phyloP scores from a whole-genome alignment of 176 grass and related monocot species.

The Otatea glauca region DNA sequence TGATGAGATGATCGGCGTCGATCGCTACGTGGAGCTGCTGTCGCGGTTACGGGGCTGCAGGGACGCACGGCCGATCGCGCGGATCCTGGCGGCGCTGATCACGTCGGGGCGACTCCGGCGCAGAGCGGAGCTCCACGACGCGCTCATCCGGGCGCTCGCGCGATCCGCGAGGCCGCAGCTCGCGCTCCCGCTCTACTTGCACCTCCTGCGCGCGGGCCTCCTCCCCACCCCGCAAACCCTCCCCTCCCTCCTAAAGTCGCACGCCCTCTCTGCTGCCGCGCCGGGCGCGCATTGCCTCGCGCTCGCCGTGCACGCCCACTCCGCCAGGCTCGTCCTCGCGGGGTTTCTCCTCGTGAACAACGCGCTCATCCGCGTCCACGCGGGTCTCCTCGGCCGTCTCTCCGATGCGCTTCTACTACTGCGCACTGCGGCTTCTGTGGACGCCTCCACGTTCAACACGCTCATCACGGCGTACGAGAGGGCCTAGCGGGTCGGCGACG shows the following conservation, averaged over 20 bases:
- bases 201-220: slow-evolving; percentile 51
- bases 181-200: slow-evolving; percentile 47
- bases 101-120: slow-evolving; percentile 40
- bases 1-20: slow-evolving; percentile 44
- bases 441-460: slow-evolving; percentile 55
- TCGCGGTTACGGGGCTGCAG: slow-evolving; percentile 36
- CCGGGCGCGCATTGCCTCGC: slow-evolving; percentile 1
- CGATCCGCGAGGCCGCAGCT: slow-evolving; percentile 37
- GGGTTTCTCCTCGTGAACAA: slow-evolving; percentile 56
- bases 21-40: slow-evolving; percentile 45
- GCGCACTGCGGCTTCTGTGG: slow-evolving; percentile 17
- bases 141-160: slow-evolving; percentile 51
- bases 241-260: slow-evolving; percentile 48
- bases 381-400: slow-evolving; percentile 32
- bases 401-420: slow-evolving; percentile 45
- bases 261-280: slow-evolving; percentile 32
- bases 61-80: slow-evolving; percentile 31
- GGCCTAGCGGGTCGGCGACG: slow-evolving; percentile 14
- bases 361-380: slow-evolving; percentile 59
- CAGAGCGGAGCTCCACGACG: slow-evolving; percentile 46
- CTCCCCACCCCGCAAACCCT: slow-evolving; percentile 51
- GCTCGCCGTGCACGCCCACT: slow-evolving; percentile 56
- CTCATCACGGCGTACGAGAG: slow-evolving; percentile 49
- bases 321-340: slow-evolving; percentile 53
- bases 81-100: slow-evolving; percentile 46